A percentile compares a stretch with the other conserved stretches of the same genome.
Conservation (phyloP, 2,329 filamentous ascomycete genomes). For the Cercospora sesami region DNA sequence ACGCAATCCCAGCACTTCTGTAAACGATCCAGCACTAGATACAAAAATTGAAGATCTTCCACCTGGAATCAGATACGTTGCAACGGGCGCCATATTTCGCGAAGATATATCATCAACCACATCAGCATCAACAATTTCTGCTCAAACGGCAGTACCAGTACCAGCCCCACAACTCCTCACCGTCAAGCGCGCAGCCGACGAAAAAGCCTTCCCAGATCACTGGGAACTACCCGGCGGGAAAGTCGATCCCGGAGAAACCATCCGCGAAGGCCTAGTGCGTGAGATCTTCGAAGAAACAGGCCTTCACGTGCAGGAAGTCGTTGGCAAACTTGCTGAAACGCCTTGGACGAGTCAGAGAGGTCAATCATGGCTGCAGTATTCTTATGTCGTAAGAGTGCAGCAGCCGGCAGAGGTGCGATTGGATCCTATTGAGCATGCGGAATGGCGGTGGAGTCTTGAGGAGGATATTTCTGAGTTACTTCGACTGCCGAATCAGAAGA, state of each 20-base stretch:
- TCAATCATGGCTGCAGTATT: conserved; percentile 11
- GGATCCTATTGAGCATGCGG: conserved; percentile 19
- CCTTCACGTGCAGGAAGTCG: conserved; percentile 5
- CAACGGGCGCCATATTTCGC: conserved; percentile 13
- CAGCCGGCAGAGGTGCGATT: conserved; percentile 9
- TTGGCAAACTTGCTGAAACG: conserved; percentile 2
- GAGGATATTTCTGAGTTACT: conserved; percentile 8
- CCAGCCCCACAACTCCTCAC: conserved; percentile 12
- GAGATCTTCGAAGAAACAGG: conserved; percentile 21
- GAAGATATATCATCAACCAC: neutral
- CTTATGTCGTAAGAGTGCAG: conserved; percentile 14
- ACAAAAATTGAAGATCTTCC: conserved; percentile 15
- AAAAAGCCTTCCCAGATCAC: conserved; percentile 16
- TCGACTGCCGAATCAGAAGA: conserved; percentile 13
- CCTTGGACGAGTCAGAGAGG: conserved; percentile 10
- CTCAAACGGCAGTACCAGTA: neutral
- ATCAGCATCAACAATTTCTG: neutral
- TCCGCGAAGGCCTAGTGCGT: conserved; percentile 12
- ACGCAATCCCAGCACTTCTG: neutral
- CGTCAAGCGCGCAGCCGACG: conserved; percentile 13
- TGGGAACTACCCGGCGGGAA: conserved; percentile 22
- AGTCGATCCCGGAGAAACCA: conserved; percentile 15
- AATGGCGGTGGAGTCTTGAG: conserved; percentile 15
- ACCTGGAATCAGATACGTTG: conserved; percentile 13
- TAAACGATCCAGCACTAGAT: conserved; percentile 7